phyloP scores from a whole-genome alignment of 805 yeast genomes.

The Candida pseudofarinosa region DNA sequence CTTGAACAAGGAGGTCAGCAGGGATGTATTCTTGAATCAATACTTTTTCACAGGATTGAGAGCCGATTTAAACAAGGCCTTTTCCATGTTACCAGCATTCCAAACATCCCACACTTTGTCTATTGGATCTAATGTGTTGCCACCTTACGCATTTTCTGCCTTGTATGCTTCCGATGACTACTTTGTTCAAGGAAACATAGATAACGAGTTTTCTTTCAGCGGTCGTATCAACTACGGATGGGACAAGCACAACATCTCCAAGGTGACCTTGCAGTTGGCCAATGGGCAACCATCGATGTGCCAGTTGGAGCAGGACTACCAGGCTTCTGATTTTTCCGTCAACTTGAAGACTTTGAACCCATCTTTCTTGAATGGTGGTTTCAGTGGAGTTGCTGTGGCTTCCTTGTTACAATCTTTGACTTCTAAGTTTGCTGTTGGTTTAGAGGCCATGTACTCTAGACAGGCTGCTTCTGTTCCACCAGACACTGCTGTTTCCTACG shows the following conservation, averaged over 20 bases:
- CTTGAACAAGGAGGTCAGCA: slow-evolving; percentile 86
- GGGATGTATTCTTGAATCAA: slow-evolving; percentile 87
- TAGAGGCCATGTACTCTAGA: slow-evolving; percentile 86
- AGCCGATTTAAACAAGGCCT: slow-evolving; percentile 93
- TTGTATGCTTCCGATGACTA: slow-evolving; percentile 81
- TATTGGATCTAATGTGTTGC: slow-evolving; percentile 78
- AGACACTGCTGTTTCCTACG: slow-evolving; percentile 85
- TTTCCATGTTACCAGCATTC: slow-evolving; percentile 88
- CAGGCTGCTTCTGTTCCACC: slow-evolving; percentile 67
- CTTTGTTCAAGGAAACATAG: slow-evolving; percentile 88
- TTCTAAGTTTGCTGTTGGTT: slow-evolving; percentile 78
- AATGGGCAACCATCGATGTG: slow-evolving; percentile 88
- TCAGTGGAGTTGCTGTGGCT: slow-evolving; percentile 86
- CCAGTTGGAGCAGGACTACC: slow-evolving; percentile 94
- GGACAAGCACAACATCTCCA: slow-evolving; percentile 73
- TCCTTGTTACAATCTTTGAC: slow-evolving; percentile 88
- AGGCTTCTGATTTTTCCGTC: slow-evolving; percentile 81
- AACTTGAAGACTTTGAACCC: slow-evolving; percentile 93
- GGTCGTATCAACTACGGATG: slow-evolving; percentile 92
- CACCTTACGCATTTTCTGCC: slow-evolving; percentile 88
- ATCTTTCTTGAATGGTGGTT: slow-evolving; percentile 64
- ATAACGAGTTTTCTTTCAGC: slow-evolving; percentile 76
- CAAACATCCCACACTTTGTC: slow-evolving; percentile 94
- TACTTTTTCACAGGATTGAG: slow-evolving; percentile 92
- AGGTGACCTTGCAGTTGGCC: slow-evolving; percentile 84